Base-by-base conservation (phyloP, 495 filamentous ascomycete genomes). In the Annulohypoxylon maeteangense region DNA sequence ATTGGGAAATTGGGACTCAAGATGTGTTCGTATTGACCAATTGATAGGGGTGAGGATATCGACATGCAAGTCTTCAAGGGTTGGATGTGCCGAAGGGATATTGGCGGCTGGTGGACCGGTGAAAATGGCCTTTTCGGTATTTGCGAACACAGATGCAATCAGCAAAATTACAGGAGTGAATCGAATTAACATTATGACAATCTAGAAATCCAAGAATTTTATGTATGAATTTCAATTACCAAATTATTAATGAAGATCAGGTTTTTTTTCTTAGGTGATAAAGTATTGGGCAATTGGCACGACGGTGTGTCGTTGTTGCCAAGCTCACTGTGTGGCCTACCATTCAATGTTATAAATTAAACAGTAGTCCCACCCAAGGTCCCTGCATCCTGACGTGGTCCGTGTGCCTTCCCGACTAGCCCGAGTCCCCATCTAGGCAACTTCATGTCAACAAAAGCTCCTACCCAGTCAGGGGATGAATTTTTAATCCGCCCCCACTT, bases 71-170 rank as follows among this genome's bases (percentile, higher is more conserved):
- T 90, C 82, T 51, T 90, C 85, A 23, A 95, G 78, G 42, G 82
- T 83, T 23, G 90, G 87, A 68, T 86, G 84, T 25, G 82, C 78
- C 8, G 83, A 77, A 7, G 89, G 86, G 31, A 92, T 74, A 32
- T 80, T 76, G 72, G 85, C 68, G 8, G 81, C 67, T 14, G 79
- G 68, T 20, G 95, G 95, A 22, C 85, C 93, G 44, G 91, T 78
- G 82, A 99, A 98, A 74, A 99, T 93, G 72, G 86, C 85, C 78
- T 99, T 99, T 78, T 99, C 95, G 67, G 91, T 90, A 77, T 99
- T 98, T 75, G 88, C 92, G 67, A 75, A 63, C 32, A 51, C 75
- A 12, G 45, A 44, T 23, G 66, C 38, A 54, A 72, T 54, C 1
- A 72, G 36, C 22, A 61, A 27, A 25, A 59, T 55, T 50, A 70